Percentiles rank a stretch among this genome's conserved stretches.
Conservation (phyloP, 352 stramenopile genomes). For the Phytophthora melonis region DNA sequence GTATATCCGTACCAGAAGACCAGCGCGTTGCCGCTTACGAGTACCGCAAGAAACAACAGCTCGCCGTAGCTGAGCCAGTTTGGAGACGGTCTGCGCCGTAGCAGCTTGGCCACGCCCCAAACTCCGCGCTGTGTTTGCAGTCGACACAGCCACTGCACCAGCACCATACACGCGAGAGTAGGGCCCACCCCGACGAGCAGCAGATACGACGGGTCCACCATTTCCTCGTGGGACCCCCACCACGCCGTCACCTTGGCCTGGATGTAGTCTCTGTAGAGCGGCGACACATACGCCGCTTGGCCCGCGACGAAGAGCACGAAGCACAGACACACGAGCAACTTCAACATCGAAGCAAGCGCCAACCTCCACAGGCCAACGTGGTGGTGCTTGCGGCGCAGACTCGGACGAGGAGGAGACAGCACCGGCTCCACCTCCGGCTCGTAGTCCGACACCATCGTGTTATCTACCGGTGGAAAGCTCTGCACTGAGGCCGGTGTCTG, state of each 20-base stretch:
- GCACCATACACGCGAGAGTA: conserved; percentile 40
- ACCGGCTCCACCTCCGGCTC: conserved; percentile 13
- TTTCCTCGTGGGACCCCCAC: conserved; percentile 48
- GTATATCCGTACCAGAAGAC: conserved; percentile 40
- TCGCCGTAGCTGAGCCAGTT: conserved; percentile 43
- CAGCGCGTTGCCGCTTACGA: conserved; percentile 40
- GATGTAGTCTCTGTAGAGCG: conserved; percentile 33
- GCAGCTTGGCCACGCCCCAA: conserved; percentile 14
- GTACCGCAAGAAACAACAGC: conserved; percentile 38
- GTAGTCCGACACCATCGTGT: conserved; percentile 5
- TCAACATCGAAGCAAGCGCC: conserved; percentile 3
- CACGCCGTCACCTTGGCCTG: conserved; percentile 18
- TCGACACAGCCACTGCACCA: conserved; percentile 44
- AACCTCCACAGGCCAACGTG: conserved; percentile 3
- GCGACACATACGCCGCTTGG: conserved; percentile 32
- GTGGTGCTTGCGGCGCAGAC: background rate
- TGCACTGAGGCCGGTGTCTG: conserved; percentile 8
- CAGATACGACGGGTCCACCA: conserved; percentile 66
- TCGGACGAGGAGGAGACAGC: conserved; percentile 1
- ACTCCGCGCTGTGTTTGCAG: conserved; percentile 9
- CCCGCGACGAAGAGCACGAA: conserved; percentile 33
- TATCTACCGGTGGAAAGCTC: conserved; percentile 6
- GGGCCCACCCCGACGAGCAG: conserved; percentile 52
- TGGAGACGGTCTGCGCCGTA: conserved; percentile 18
- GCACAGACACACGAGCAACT: conserved; percentile 6